phyloP scores from a whole-genome alignment of 1,284 basidiomycete species.

The Schizopora paradoxa region DNA sequence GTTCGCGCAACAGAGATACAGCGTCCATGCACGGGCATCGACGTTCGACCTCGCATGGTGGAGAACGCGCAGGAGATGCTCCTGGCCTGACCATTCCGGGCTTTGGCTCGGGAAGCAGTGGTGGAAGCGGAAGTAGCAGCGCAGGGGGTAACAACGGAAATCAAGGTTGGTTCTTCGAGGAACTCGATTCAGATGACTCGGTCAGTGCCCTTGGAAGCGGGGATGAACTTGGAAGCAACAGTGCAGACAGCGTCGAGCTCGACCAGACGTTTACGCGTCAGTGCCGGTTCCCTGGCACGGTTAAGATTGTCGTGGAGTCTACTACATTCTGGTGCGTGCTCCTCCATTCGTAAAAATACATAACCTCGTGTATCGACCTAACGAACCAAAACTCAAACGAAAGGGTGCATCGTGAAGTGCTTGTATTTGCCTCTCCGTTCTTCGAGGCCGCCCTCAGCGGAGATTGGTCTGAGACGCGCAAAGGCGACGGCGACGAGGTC shows the following conservation, averaged over 20 bases:
- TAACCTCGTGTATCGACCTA: background rate
- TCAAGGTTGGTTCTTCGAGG: constrained; percentile 13
- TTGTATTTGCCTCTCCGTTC: constrained; percentile 81
- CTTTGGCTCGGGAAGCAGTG: no score
- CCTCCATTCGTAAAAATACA: background rate
- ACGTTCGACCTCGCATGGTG: constrained; percentile 28
- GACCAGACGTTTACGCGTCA: constrained; percentile 66
- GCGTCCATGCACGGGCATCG: constrained; percentile 70
- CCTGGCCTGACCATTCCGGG: no score
- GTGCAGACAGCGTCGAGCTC: constrained; percentile 63
- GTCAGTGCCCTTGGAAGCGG: constrained; percentile 43
- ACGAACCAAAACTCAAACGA: constrained; percentile 8
- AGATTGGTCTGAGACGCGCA: constrained; percentile 63
- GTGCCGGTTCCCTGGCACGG: constrained; percentile 65
- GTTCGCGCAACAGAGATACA: constrained; percentile 66
- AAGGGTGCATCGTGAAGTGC: constrained; percentile 81
- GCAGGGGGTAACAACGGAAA: constrained; percentile 1
- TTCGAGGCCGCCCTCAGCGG: constrained; percentile 81
- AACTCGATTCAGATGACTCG: constrained; percentile 11
- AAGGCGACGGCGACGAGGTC: constrained; percentile 3
- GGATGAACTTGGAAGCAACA: no score
- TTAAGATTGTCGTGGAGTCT: constrained; percentile 79
- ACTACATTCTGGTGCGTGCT: constrained; percentile 73
- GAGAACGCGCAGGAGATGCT: no score
- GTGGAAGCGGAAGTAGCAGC: background rate